A percentile compares a stretch with the other conserved stretches of the same genome.
These are phyloP conservation scores for Tetrahymena thermophila DNA, from an alignment of 73 alveolate genomes.

Conservation along the genomic window DNA sequence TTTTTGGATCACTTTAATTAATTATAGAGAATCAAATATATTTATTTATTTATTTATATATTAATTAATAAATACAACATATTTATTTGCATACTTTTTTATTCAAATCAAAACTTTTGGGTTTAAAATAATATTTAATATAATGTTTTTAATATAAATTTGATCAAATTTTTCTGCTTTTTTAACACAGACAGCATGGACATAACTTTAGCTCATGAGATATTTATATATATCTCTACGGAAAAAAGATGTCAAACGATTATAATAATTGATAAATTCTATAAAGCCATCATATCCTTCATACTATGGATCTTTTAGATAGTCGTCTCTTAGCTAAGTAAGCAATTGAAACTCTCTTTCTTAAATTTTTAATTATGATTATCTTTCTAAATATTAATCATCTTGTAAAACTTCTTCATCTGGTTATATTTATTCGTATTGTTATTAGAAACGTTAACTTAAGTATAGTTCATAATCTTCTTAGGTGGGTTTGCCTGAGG, in stretches of 20 bases:
- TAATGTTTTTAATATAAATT: background rate
- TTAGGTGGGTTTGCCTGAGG: background rate
- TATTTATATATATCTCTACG: background rate
- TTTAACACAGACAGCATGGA: background rate
- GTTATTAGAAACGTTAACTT: too few relatives aligned
- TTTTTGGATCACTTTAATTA: too few relatives aligned
- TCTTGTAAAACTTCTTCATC: background rate
- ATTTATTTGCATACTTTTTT: too few relatives aligned
- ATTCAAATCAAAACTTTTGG: background rate
- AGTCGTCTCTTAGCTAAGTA: too few relatives aligned
- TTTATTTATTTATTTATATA: too few relatives aligned
- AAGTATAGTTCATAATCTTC: background rate
- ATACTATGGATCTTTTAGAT: background rate
- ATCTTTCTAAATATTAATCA: background rate
- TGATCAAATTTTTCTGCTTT: background rate
- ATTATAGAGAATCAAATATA: too few relatives aligned
- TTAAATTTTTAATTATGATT: too few relatives aligned
- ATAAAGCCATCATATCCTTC: background rate
- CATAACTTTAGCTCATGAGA: background rate
- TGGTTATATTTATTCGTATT: background rate
- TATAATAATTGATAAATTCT: background rate
- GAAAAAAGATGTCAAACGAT: background rate
- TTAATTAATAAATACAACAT: too few relatives aligned
- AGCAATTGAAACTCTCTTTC: background rate
- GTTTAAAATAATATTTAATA: background rate